A percentile compares a stretch with the other conserved stretches of the same genome.
Evolutionary conservation across 2,329 filamentous ascomycete species (phyloP).

Genomic region (Lojkania enalia): DNA sequence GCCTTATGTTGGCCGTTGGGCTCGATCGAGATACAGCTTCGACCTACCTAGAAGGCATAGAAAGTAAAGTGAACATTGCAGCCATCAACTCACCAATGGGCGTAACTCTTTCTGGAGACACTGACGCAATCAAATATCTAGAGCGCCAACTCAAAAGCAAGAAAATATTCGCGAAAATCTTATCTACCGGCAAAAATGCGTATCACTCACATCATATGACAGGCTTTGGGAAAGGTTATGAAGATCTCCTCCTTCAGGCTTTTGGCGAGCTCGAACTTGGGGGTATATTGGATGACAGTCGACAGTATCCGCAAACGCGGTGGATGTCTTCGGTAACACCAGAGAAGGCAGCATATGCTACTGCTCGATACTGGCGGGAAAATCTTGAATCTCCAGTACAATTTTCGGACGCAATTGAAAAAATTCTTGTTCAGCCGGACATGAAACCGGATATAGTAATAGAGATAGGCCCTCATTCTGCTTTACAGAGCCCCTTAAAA

Average conservation of each 20-base stretch:
- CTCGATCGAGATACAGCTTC: constrained; percentile 5
- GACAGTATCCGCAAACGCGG: neutral
- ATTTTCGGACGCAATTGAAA: constrained; percentile 22
- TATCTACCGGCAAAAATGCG: constrained; percentile 24
- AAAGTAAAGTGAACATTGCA: constrained; percentile 19
- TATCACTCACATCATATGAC: constrained; percentile 36
- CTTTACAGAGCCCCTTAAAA: constrained; percentile 47
- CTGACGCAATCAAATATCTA: constrained; percentile 5
- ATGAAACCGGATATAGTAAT: constrained; percentile 14
- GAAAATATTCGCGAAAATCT: constrained; percentile 13
- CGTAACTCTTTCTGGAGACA: constrained; percentile 27
- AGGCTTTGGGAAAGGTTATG: constrained; percentile 18
- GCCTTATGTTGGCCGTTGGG: constrained; percentile 31
- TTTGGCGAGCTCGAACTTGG: neutral
- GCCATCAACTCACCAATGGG: constrained; percentile 26
- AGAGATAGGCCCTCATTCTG: constrained; percentile 45
- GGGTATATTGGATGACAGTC: too few species aligned
- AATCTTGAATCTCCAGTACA: constrained; percentile 25
- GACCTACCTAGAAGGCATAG: constrained; percentile 6
- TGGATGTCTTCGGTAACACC: constrained; percentile 21
- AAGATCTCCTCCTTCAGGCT: neutral
- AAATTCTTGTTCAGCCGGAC: too few species aligned
- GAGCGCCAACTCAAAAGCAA: neutral
- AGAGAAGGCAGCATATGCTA: neutral
- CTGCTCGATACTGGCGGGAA: constrained; percentile 19